Conservation (phyloP, 495 filamentous ascomycete genomes). For the Articulospora tetracladia region DNA sequence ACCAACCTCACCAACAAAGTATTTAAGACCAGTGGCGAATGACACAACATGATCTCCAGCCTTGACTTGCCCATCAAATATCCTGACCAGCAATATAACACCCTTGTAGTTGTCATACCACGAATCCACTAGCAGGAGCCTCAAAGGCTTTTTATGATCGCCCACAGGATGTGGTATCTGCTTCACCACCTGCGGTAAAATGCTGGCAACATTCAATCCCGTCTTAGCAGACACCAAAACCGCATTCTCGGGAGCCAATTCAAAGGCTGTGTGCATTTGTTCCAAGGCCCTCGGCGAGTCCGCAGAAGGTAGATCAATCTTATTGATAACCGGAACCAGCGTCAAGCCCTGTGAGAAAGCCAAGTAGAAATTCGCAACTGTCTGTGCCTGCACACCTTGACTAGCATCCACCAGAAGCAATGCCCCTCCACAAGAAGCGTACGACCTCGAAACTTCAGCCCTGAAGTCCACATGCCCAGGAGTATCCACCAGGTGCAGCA, state of each 20-base stretch:
- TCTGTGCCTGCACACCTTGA: constrained; percentile 91
- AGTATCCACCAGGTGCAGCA: constrained; percentile 93
- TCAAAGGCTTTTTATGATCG: constrained; percentile 64
- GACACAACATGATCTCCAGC: constrained; percentile 80
- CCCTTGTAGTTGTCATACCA: constrained; percentile 97
- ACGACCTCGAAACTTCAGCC: constrained; percentile 90
- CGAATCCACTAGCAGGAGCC: constrained; percentile 89
- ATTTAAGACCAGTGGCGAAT: constrained; percentile 81
- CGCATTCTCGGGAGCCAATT: constrained; percentile 76
- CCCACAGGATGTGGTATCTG: constrained; percentile 77
- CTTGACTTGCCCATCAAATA: constrained; percentile 84
- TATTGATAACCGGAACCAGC: constrained; percentile 92
- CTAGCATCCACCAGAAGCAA: constrained; percentile 89
- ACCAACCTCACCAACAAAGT: constrained; percentile 91
- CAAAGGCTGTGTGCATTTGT: constrained; percentile 81
- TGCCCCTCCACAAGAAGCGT: constrained; percentile 92
- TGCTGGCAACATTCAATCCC: constrained; percentile 72
- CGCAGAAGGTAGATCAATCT: constrained; percentile 86
- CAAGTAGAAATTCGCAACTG: constrained; percentile 96
- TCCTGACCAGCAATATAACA: constrained; percentile 83
- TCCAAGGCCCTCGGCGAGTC: constrained; percentile 80
- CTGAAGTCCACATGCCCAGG: constrained; percentile 98
- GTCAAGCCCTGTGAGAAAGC: constrained; percentile 87
- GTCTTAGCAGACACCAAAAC: constrained; percentile 92
- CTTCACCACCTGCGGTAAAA: constrained; percentile 83